Percentiles rank a stretch among this genome's conserved stretches.
phyloP scores from a whole-genome alignment of 257 asterid species.

The Penstemon eatonii region DNA sequence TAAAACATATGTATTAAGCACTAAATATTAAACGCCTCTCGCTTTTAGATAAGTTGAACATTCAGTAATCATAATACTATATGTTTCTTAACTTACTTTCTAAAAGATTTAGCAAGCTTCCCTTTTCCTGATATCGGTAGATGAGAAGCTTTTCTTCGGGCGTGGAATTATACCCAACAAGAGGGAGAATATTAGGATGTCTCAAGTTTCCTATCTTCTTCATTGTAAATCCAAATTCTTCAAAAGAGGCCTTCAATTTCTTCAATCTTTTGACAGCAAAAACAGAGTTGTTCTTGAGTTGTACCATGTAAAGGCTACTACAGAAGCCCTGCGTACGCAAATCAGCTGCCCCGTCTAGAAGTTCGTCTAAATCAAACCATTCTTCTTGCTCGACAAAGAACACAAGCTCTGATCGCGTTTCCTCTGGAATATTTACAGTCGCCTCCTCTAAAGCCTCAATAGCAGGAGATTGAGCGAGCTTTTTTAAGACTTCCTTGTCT shows the following conservation, averaged over 20 bases:
- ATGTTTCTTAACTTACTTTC: slow-evolving; percentile 26
- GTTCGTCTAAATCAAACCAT: slow-evolving; percentile 44
- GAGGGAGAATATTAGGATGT: slow-evolving; percentile 51
- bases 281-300: slow-evolving; percentile 26
- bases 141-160: slow-evolving; percentile 41
- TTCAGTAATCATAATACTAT: no score
- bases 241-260: slow-evolving; percentile 32
- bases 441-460: slow-evolving; percentile 12
- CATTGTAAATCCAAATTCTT: slow-evolving; percentile 43
- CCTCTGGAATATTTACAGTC: slow-evolving; percentile 8
- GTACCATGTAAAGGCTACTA: slow-evolving; percentile 46
- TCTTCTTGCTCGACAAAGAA: slow-evolving; percentile 45
- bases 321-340: slow-evolving; percentile 33
- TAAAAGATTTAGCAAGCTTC: slow-evolving; percentile 42
- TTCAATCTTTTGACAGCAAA: slow-evolving; percentile 51
- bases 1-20: not conserved
- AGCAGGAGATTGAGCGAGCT: slow-evolving; percentile 25
- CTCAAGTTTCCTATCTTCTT: slow-evolving; percentile 41
- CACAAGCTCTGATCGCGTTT: slow-evolving; percentile 39
- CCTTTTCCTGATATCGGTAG: slow-evolving; percentile 43
- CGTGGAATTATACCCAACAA: slow-evolving; percentile 40
- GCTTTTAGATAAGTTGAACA: no score
- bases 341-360: slow-evolving; percentile 44
- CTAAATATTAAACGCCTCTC: no score
- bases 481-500: slow-evolving; percentile 11